Base-by-base conservation (phyloP, 352 stramenopile species). In the Phytophthora hibernalis region DNA sequence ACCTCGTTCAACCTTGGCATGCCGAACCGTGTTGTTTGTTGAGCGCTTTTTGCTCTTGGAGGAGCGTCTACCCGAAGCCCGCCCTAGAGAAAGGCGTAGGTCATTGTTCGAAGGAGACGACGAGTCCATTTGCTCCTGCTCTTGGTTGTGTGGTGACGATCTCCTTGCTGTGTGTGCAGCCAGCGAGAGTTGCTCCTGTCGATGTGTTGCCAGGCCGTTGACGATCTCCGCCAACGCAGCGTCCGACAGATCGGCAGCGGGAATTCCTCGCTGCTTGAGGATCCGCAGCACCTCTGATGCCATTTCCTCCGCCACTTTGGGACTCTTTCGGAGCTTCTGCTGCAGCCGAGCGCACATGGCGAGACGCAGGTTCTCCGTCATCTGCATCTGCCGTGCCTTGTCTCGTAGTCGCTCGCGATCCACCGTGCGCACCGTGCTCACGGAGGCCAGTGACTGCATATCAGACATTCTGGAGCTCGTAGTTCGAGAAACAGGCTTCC, bases 281-380 rank as follows among this genome's bases (percentile, higher is more conserved):
- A 77, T 49, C 30, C 74, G 72, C 57, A 93, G 47, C 48, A 93
- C 75, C 20, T 85, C 72, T 0, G 70, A 73, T 0, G 83, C 81
- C 37, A 94, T 79, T 51, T 88, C 74, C 43, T 91, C 79, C 8
- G 83, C 85, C 24, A 88, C 70, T 31, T 80, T 83, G 3, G 83
- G 83, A 8, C 64, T 80, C 67, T 92, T 94, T 18, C 79, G 80
- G 33, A 87, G 71, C 59, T 82, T 79, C 54, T 91, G 82, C 62
- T 94, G 85, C 51, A 94, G 76, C 49, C 85, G 85, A 9, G 79
- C 81, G 47, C 85, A 94, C 67, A 94, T 80, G 31, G 74, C 67
- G 18, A 92, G 70, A 0, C 84, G 79, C 73, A 89, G 65, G 24
- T 80, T 88, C 37, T 92, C 84, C 20, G 86, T 83, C 83, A 94